Evolutionary conservation across 2,329 filamentous ascomycete species (phyloP).

Genomic region (Alternaria burnsii): DNA sequence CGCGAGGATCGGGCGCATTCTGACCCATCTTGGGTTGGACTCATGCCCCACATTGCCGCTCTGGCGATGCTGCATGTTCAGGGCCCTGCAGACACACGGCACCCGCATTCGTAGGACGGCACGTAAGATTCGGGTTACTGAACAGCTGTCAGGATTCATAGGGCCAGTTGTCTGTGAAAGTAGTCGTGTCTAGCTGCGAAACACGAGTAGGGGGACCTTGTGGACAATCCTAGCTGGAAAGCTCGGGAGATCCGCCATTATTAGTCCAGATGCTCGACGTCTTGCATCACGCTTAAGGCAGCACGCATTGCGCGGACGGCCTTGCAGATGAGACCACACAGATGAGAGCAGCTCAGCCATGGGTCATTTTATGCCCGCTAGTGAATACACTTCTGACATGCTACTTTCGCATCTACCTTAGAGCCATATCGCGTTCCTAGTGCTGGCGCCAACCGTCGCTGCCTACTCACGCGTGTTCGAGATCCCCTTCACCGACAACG

Average conservation of each 20-base stretch:
- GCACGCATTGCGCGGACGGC: constrained; percentile 28
- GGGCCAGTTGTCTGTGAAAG: constrained; percentile 21
- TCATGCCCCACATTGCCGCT: constrained; percentile 5
- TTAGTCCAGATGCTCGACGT: constrained; percentile 37
- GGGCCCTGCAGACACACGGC: constrained; percentile 4
- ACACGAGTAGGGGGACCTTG: constrained; percentile 8
- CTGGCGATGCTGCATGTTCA: constrained; percentile 2
- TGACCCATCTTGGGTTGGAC: constrained; percentile 8
- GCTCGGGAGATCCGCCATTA: constrained; percentile 34
- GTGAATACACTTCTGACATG: constrained; percentile 1
- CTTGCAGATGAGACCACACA: constrained; percentile 24
- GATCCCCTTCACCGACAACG: constrained; percentile 4
- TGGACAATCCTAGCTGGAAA: constrained; percentile 9
- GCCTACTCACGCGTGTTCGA: constrained; percentile 16
- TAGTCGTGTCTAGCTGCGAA: constrained; percentile 14
- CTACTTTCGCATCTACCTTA: constrained; percentile 5
- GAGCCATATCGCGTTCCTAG: constrained; percentile 7
- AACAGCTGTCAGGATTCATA: neutral
- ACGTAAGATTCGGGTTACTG: neutral
- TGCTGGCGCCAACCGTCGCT: constrained; percentile 15
- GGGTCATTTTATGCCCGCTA: constrained; percentile 17
- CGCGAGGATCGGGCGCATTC: constrained; percentile 20
- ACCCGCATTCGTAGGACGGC: neutral
- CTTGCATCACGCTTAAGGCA: constrained; percentile 29
- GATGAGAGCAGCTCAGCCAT: constrained; percentile 23